Base-by-base conservation (phyloP, 805 yeast genomes). In the Barnettozyma salicaria region DNA sequence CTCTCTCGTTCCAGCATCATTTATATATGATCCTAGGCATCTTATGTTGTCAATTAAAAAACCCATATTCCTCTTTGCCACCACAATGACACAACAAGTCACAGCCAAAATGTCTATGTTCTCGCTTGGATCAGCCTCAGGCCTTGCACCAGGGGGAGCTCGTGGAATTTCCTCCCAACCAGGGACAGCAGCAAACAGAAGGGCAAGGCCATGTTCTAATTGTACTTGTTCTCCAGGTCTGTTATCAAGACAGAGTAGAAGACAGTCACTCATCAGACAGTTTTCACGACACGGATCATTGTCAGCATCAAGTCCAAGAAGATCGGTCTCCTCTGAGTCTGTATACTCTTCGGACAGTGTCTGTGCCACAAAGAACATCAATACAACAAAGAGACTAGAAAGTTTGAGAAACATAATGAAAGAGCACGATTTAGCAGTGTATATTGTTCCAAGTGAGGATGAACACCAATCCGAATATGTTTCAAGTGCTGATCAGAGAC, bases 381-480 rank as follows among this genome's bases (percentile, higher is more conserved):
- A 77, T 53, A 74, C 80, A n/a, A 67, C 74, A 13, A 59, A 68
- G 34, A 76, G 89, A 49, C 65, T 89, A 34, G 68, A 63, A 27
- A 66, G 64, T 16, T 63, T 89, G 41, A 71, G 97, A 52, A 49
- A 61, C 27, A 65, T 71, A 43, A 85, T 92, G 89, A 71, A 68
- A 30, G 60, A 67, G 30, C 58, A 75, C 39, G 76, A 73, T 24
- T 56, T 90, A 26, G 85, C 80, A 9, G 79, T 86, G 23, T 90
- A 92, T 58, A 67, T 77, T 19, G 74, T 85, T 8, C 87, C 90
- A 16, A 79, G 94, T 27, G 96, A 87, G 56, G 98, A 90, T 56
- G 95, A 85, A 50, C 98, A 90, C 59, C 90, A 83, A 58, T 78
- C 89, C 19, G 98, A 90, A 62, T 89, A 89, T 51, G 90, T 90